phyloP scores from a whole-genome alignment of 441 rosid species.

The Populus tomentosa region DNA sequence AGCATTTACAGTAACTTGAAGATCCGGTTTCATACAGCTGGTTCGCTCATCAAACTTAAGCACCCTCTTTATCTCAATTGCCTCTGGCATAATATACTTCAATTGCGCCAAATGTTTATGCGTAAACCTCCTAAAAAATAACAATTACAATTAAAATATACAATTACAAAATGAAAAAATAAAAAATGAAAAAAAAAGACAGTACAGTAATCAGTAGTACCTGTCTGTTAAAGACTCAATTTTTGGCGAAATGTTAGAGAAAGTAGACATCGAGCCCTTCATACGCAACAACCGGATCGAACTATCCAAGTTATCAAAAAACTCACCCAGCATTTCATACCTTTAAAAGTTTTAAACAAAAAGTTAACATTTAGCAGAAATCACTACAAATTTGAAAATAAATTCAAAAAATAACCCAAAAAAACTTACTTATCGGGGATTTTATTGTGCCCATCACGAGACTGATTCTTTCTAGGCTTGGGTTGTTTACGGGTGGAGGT shows the following conservation, averaged over 20 bases:
- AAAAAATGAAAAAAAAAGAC: too few species aligned
- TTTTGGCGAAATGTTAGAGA: slow-evolving; percentile 48
- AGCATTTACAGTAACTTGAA: slow-evolving; percentile 48
- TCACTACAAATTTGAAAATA: neutral
- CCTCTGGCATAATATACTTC: too few species aligned
- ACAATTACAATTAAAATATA: neutral
- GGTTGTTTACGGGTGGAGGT: neutral
- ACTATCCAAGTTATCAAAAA: slow-evolving; percentile 66
- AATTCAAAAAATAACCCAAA: neutral
- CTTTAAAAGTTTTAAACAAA: slow-evolving; percentile 27
- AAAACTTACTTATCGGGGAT: slow-evolving; percentile 56
- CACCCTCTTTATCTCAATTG: too few species aligned
- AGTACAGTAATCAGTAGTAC: slow-evolving; percentile 23
- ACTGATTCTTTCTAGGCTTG: neutral
- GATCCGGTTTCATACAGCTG: slow-evolving; percentile 78
- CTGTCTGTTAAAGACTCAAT: slow-evolving; percentile 68
- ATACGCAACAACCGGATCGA: slow-evolving; percentile 43
- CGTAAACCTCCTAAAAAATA: too few species aligned
- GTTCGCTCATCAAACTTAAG: slow-evolving; percentile 34
- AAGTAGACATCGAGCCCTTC: slow-evolving; percentile 51
- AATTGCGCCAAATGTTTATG: too few species aligned
- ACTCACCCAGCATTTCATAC: slow-evolving; percentile 54
- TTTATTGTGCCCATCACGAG: slow-evolving; percentile 12
- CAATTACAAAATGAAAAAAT: neutral
- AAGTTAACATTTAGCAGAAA: neutral